Percentiles rank a stretch among this genome's conserved stretches.
phyloP scores from a whole-genome alignment of 306 rosid genomes.

The Trifolium fragiferum region DNA sequence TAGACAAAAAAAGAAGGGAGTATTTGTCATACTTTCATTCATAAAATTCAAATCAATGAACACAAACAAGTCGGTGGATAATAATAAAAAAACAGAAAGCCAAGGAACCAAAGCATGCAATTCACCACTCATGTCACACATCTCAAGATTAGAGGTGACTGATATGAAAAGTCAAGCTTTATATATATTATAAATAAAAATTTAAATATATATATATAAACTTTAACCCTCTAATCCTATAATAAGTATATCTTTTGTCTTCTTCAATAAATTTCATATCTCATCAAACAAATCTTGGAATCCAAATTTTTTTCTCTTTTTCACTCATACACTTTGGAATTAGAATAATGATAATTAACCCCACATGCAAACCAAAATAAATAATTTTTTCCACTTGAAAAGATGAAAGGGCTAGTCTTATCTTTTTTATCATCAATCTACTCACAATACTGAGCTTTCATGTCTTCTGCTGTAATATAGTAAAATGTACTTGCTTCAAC shows the following conservation, averaged over 20 bases:
- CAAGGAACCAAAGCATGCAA: constrained; percentile 67
- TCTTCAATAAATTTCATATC: constrained; percentile 38
- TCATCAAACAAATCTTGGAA: constrained; percentile 6
- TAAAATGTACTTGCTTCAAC: constrained; percentile 71
- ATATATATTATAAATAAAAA: neutral
- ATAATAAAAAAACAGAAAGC: constrained; percentile 62
- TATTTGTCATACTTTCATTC: constrained; percentile 38
- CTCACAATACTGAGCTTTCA: constrained; percentile 55
- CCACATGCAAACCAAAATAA: neutral
- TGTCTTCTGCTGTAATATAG: constrained; percentile 49
- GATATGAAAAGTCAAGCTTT: constrained; percentile 68
- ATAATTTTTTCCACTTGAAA: constrained; percentile 60
- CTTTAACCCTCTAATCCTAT: constrained; percentile 4
- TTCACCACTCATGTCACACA: constrained; percentile 51
- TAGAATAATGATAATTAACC: neutral
- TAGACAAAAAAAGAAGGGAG: neutral
- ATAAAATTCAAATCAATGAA: constrained; percentile 39
- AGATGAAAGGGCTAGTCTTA: constrained; percentile 70
- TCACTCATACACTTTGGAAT: constrained; percentile 3
- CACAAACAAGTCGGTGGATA: constrained; percentile 60
- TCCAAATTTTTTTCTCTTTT: constrained; percentile 10
- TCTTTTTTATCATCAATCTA: constrained; percentile 58
- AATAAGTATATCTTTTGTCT: constrained; percentile 46
- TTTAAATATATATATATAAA: constrained; percentile 30
- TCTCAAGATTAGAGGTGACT: constrained; percentile 58